Evolutionary conservation across 352 stramenopile genomes (phyloP).

Genomic region (Phytopythium delawarense): DNA sequence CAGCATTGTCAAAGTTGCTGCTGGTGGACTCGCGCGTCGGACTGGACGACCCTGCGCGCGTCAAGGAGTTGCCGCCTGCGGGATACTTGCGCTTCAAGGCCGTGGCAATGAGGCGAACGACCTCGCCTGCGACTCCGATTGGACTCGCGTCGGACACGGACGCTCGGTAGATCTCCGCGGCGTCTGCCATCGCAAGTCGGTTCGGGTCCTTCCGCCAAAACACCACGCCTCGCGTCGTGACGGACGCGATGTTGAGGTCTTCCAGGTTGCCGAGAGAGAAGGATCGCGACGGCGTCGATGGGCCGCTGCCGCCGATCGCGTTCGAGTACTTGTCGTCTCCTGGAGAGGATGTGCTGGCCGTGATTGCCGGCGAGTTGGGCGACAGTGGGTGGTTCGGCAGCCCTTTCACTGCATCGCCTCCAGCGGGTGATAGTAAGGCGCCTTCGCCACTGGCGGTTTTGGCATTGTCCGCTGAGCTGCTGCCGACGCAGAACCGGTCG

Average conservation of each 20-base stretch:
- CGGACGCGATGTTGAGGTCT: conserved; percentile 57
- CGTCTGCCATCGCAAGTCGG: conserved; percentile 27
- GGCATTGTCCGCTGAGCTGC: not conserved
- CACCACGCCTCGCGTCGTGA: conserved; percentile 56
- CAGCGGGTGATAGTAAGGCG: not conserved
- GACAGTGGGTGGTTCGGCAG: conserved; percentile 13
- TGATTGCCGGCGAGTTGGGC: conserved; percentile 16
- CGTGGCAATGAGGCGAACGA: conserved; percentile 40
- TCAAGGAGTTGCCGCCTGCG: not conserved
- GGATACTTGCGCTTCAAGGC: conserved; percentile 38
- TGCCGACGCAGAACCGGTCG: conserved; percentile 42
- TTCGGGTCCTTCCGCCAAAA: conserved; percentile 62
- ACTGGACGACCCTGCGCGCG: conserved; percentile 12
- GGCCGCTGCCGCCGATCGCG: not conserved
- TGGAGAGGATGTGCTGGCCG: conserved; percentile 18
- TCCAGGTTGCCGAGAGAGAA: conserved; percentile 47
- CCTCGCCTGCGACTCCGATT: conserved; percentile 55
- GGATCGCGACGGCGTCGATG: conserved; percentile 14
- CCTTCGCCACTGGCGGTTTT: not conserved
- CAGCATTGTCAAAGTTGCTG: conserved; percentile 3
- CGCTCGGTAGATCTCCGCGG: conserved; percentile 32
- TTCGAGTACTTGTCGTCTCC: conserved; percentile 17
- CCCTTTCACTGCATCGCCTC: not conserved
- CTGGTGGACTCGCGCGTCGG: conserved; percentile 2
- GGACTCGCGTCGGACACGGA: conserved; percentile 31